These are phyloP conservation scores for Clathrus columnatus DNA, from an alignment of 768 basidiomycete species.

Conservation along the genomic window DNA sequence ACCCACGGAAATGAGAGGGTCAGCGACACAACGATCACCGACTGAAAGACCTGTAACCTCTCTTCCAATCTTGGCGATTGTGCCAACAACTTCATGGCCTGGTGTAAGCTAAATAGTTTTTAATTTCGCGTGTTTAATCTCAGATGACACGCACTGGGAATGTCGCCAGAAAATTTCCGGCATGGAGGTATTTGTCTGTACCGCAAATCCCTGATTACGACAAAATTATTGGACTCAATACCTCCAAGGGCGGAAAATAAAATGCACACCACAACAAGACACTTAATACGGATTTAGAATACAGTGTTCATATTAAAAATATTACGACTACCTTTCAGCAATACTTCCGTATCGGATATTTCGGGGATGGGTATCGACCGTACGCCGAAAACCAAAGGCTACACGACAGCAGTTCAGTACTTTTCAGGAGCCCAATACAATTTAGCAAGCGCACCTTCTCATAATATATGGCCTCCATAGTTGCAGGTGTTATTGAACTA, in stretches of 20 bases:
- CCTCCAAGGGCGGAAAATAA: neutral
- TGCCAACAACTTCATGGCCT: neutral
- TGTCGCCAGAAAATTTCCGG: neutral
- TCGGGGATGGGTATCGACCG: neutral
- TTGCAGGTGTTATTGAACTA: too few species aligned
- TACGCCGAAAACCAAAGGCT: neutral
- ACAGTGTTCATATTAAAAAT: neutral
- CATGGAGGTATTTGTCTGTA: neutral
- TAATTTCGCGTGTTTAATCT: neutral
- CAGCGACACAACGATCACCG: neutral
- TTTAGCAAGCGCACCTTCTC: too few species aligned
- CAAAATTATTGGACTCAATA: neutral
- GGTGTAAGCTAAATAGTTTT: neutral
- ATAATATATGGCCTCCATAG: too few species aligned
- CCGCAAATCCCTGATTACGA: neutral
- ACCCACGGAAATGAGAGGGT: neutral
- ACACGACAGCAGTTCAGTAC: too few species aligned
- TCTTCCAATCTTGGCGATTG: neutral
- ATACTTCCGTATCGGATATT: neutral
- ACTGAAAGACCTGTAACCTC: neutral
- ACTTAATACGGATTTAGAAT: neutral
- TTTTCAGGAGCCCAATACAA: too few species aligned
- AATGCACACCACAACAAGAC: neutral
- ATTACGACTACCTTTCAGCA: neutral
- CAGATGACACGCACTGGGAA: neutral